Base-by-base conservation (phyloP, 2,329 filamentous ascomycete species). In the Colletotrichum australisinense region DNA sequence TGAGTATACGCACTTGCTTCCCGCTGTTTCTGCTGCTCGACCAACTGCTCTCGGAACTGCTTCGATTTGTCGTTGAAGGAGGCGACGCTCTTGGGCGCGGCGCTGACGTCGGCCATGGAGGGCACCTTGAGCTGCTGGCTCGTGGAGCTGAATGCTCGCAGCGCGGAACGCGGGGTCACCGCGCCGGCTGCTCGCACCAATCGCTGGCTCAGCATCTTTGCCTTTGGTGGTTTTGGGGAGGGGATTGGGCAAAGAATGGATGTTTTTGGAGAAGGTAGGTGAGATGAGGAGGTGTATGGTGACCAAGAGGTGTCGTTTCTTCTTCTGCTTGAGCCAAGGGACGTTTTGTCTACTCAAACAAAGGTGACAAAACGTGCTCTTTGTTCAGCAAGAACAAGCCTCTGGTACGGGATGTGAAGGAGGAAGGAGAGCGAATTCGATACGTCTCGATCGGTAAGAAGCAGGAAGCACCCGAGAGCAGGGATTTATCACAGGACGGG, bases 61-160 rank as follows among this genome's bases (percentile, higher is more conserved):
- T 93, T 93, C 86, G 98, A 95, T 84, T 93, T 94, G 79, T 88
- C 86, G 81, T 94, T 94, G 88, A 98, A 99, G 69, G 89, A 87
- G 66, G 92, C 88, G 76, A 94, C 92, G 75, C 91, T 90, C 75
- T 93, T 87, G 62, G 92, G 90, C 58, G 83, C 81, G 22, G 84
- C 83, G 88, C 93, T 86, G 79, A 99, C 91, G 84, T 99, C 95
- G 81, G 94, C 93, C 77, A 99, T 90, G 49, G 93, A 91, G n/a
- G 97, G 97, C 24, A 91, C 86, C 72, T 86, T 87, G 75, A 75
- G 77, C 71, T 81, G 79, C 75, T 79, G 76, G 71, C 87, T 82
- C 72, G 90, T 89, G 70, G 89, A 88, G 80, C 87, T 87, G 80
- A 94, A 89, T 77, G 90, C 84, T 78, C 91, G 88, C 75, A 88